Conservation (phyloP, 116 monocot genomes). For the Dioscorea cayenensis region DNA sequence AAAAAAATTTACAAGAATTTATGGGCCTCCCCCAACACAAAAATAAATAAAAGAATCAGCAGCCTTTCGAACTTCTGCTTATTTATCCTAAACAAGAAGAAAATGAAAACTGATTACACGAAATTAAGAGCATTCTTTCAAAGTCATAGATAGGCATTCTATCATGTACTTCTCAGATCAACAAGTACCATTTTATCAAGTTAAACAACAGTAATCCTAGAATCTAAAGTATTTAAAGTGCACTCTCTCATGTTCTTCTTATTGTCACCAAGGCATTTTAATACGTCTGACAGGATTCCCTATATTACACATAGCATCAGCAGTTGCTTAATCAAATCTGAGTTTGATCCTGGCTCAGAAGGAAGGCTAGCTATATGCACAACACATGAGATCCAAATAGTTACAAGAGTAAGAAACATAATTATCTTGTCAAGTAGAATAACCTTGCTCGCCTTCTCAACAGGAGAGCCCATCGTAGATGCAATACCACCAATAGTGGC, state of each 20-base stretch:
- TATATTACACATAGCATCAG: constrained; percentile 19
- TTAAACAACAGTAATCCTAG: constrained; percentile 76
- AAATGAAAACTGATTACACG: constrained; percentile 1
- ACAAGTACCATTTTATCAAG: constrained; percentile 88
- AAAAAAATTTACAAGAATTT: too few relatives aligned
- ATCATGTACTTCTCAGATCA: too few relatives aligned
- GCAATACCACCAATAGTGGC: constrained; percentile 76
- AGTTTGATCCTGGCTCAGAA: too few relatives aligned
- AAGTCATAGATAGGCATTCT: neutral
- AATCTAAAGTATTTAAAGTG: constrained; percentile 77
- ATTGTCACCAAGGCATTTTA: constrained; percentile 98
- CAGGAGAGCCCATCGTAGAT: constrained; percentile 89
- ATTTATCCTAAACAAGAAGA: constrained; percentile 64
- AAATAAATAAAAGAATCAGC: constrained; percentile 77
- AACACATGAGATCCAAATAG: too few relatives aligned
- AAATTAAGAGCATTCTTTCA: constrained; percentile 32
- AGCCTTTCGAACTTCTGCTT: constrained; percentile 90
- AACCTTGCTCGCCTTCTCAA: constrained; percentile 99
- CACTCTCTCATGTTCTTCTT: constrained; percentile 99
- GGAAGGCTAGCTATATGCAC: too few relatives aligned
- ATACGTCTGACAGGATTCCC: constrained; percentile 84
- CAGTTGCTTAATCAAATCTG: neutral
- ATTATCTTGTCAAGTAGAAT: neutral
- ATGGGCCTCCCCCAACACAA: too few relatives aligned
- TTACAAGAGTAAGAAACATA: neutral